Percentiles rank a stretch among this genome's conserved stretches.
Conservation (phyloP, 1,284 basidiomycete species). For the Bjerkandera adusta region DNA sequence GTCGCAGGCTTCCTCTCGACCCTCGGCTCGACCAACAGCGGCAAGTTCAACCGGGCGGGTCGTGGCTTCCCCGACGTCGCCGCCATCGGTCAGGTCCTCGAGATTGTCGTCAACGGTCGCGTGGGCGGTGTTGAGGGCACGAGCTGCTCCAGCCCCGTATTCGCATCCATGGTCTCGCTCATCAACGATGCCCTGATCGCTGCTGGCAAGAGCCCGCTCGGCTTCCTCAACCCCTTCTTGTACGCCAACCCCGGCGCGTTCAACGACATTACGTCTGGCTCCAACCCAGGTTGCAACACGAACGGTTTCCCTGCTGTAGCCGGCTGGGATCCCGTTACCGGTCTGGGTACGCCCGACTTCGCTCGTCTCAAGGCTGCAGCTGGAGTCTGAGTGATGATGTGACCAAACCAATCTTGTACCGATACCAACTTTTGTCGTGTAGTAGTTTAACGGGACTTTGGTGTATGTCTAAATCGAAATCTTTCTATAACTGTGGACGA, state of each 20-base stretch:
- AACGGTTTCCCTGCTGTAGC: slow-evolving; percentile 41
- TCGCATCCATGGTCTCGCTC: slow-evolving; percentile 53
- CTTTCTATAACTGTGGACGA: too few relatives aligned
- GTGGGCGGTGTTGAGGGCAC: slow-evolving; percentile 43
- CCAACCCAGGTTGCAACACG: slow-evolving; percentile 25
- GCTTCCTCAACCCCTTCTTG: slow-evolving; percentile 61
- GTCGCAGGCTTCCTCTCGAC: slow-evolving; percentile 31
- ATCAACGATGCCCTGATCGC: slow-evolving; percentile 58
- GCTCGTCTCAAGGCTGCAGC: slow-evolving; percentile 13
- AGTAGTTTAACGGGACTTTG: too few relatives aligned
- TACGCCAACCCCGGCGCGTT: slow-evolving; percentile 34
- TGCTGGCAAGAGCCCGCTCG: slow-evolving; percentile 42
- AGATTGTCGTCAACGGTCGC: slow-evolving; percentile 19
- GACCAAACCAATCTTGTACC: too few relatives aligned
- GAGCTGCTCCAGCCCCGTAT: slow-evolving; percentile 33
- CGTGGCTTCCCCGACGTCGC: slow-evolving; percentile 34
- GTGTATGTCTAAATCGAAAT: too few relatives aligned
- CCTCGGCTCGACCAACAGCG: slow-evolving; percentile 25
- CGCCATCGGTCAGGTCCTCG: slow-evolving; percentile 22
- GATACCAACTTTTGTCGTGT: too few relatives aligned
- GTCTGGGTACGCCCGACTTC: slow-evolving; percentile 27
- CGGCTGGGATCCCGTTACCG: slow-evolving; percentile 56
- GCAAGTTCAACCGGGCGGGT: slow-evolving; percentile 28
- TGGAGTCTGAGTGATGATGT: slow-evolving; percentile 8
- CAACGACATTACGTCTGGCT: slow-evolving; percentile 21